Evolutionary conservation across 768 basidiomycete genomes (phyloP), one percentile per base, ranked within the genome.

Genomic region (Cytidiella melzeri): DNA sequence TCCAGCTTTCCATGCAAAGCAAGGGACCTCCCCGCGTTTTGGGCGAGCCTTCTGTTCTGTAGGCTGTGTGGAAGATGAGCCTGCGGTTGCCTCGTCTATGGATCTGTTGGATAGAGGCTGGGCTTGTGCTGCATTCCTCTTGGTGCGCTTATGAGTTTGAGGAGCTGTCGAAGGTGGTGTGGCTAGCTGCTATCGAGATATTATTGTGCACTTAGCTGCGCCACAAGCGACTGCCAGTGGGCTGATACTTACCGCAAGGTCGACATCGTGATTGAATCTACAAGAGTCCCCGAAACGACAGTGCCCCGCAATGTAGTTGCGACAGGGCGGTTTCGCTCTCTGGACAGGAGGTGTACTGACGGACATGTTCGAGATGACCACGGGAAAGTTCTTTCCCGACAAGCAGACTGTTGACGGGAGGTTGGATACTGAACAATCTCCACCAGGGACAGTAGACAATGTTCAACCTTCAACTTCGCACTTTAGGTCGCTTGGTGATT

Each of bases 231-330:
- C 18, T 36, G 34, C 34, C 34, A 36, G 34, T 36, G n/a, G 10
- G 34, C 34, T 36, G 34, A 10, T 36, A 36, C 34, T 10, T 36
- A 36, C 34, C 34, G 10, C 10, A 36, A 34, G 30, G 13, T 18
- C n/a, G 4, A 51, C 26, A 9, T 55, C 54, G 24, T 67, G 64
- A 18, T 51, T 52, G n/a, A 49, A 63, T 53, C 18, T 61, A 53
- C 64, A 65, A 36, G 44, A 55, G 38, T 53, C 49, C 20, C 64
- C 64, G 30, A 41, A 65, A 26, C 55, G 66, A 57, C 64, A 65
- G 15, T 43, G 12, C 0, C 66, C 66, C 49, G 61, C 58, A 39
- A 9, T 26, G 27, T 65, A 43, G 4, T 43, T 13, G 21, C 59
- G 64, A 18, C 64, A 65, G 2, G 58, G 23, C n/a, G n/a, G n/a